These are phyloP conservation scores for Clarkia xantiana DNA, from an alignment of 345 rosid genomes.

Conservation along the genomic window DNA sequence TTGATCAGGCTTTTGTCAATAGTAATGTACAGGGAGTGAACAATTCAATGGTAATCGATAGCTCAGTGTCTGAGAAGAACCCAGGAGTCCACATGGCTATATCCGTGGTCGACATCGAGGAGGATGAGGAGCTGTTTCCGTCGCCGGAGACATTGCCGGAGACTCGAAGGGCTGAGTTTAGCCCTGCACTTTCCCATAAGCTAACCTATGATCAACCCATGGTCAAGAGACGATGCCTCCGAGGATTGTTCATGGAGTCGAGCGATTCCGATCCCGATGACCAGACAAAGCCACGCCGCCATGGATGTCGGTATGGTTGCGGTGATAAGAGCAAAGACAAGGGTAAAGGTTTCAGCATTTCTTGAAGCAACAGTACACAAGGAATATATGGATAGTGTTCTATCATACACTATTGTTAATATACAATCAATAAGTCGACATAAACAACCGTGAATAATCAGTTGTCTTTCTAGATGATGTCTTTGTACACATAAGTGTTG, in stretches of 20 bases:
- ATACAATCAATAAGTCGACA: too few species aligned
- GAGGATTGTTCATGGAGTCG: constrained; percentile 68
- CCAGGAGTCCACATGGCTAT: constrained; percentile 54
- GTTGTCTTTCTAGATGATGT: too few species aligned
- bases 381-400: too few species aligned
- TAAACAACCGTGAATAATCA: too few species aligned
- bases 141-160: constrained; percentile 11
- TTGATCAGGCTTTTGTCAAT: constrained; percentile 32
- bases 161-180: constrained; percentile 21
- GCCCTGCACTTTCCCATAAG: constrained; percentile 32
- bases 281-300: constrained; percentile 55
- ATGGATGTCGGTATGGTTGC: constrained; percentile 51
- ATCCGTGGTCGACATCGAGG: constrained; percentile 10
- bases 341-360: constrained; percentile 16
- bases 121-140: constrained; percentile 1
- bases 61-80: constrained; percentile 37
- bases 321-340: constrained; percentile 27
- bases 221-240: constrained; percentile 52
- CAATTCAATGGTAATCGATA: constrained; percentile 46
- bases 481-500: too few species aligned
- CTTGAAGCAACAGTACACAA: constrained; percentile 8
- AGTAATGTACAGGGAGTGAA: constrained; percentile 56
- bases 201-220: constrained; percentile 34
- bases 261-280: constrained; percentile 55
- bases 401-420: too few species aligned